Conservation (phyloP, 148 eudicot genomes). For the Heliamphora exappendiculata region DNA sequence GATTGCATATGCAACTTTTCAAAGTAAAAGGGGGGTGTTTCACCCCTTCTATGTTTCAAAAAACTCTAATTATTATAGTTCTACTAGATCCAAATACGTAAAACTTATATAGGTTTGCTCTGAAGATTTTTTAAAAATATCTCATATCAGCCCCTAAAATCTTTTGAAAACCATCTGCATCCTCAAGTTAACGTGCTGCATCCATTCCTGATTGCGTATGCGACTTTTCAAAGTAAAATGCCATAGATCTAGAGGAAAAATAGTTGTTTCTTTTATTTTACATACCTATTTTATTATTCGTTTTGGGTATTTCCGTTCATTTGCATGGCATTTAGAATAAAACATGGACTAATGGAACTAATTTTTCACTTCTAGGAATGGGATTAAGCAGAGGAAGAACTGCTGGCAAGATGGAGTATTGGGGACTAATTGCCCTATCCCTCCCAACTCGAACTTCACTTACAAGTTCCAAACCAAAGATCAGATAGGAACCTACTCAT, state of each 20-base stretch:
- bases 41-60: no score
- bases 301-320: not conserved
- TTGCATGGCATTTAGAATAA: not conserved
- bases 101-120: no score
- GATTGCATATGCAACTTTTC: no score
- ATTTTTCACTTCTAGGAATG: constrained; percentile 55
- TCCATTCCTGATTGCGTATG: no score
- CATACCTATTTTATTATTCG: not conserved
- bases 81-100: no score
- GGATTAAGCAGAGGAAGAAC: constrained; percentile 94
- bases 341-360: not conserved
- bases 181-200: no score
- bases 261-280: not conserved
- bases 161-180: no score
- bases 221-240: not conserved
- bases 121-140: no score
- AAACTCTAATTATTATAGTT: no score
- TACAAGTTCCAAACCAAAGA: constrained; percentile 88
- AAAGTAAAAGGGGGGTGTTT: no score
- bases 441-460: constrained; percentile 70
- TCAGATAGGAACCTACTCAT: constrained; percentile 87
- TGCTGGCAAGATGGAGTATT: constrained; percentile 97
- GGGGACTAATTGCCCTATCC: constrained; percentile 95
- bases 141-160: no score
- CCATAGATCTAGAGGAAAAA: not conserved